Conservation (phyloP, 768 basidiomycete genomes). For the Mycena vitilis region DNA sequence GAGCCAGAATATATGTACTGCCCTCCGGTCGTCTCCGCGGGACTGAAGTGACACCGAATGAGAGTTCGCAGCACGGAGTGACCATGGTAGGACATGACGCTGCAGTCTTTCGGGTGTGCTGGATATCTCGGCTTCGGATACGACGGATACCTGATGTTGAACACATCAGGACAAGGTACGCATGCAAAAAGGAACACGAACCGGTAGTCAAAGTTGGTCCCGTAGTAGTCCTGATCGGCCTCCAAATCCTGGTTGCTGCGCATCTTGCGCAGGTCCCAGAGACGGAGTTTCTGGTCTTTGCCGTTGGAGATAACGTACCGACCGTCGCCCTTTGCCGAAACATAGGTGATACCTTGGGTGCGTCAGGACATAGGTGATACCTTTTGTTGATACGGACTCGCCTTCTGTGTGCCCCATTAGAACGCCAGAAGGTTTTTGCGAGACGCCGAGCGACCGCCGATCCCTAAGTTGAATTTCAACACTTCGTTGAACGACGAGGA, state of each 20-base stretch:
- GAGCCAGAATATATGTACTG: conserved; percentile 97
- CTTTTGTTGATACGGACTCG: conserved; percentile 57
- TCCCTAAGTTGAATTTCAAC: conserved; percentile 53
- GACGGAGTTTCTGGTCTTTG: conserved; percentile 91
- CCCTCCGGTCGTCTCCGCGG: conserved; percentile 88
- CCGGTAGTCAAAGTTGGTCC: conserved; percentile 85
- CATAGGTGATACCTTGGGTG: conserved; percentile 89
- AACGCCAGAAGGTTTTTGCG: conserved; percentile 88
- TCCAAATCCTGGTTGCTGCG: conserved; percentile 78
- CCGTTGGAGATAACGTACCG: conserved; percentile 96
- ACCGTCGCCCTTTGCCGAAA: conserved; percentile 96
- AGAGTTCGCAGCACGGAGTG: conserved; percentile 91
- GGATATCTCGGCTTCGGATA: conserved; percentile 72
- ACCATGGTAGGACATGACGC: conserved; percentile 95
- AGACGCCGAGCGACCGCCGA: conserved; percentile 63
- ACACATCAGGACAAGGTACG: neutral
- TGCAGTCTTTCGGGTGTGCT: conserved; percentile 90
- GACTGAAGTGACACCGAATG: conserved; percentile 97
- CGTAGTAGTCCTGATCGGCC: conserved; percentile 62
- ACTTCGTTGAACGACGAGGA: conserved; percentile 54
- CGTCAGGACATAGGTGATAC: conserved; percentile 82
- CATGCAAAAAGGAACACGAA: conserved; percentile 44
- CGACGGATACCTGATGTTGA: conserved; percentile 61
- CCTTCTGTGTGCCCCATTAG: conserved; percentile 85
- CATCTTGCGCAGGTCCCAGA: conserved; percentile 98